Conservation (phyloP, 192 early-diverging fungal species). For the Backusella parvicylindrica region DNA sequence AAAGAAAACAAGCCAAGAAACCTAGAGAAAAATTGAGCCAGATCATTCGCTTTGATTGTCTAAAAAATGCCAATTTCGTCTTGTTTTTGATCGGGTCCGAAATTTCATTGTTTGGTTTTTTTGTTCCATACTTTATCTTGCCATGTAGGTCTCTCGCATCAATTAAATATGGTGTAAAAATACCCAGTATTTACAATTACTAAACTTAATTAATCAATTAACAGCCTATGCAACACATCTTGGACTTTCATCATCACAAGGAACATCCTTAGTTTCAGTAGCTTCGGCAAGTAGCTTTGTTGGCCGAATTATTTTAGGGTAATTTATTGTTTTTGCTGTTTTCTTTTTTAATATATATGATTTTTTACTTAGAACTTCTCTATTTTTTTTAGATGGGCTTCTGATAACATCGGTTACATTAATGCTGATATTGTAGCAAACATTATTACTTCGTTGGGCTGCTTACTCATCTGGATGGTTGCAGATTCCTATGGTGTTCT, state of each 20-base stretch:
- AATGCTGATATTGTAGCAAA: constrained; percentile 24
- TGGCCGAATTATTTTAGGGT: constrained; percentile 24
- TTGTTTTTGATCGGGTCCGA: constrained; percentile 21
- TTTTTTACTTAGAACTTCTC: background rate
- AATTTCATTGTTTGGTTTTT: constrained; percentile 17
- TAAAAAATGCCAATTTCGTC: constrained; percentile 15
- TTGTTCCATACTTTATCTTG: constrained; percentile 24
- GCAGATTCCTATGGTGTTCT: constrained; percentile 19
- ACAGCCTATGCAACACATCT: constrained; percentile 19
- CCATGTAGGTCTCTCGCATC: constrained; percentile 14
- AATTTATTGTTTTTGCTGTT: background rate
- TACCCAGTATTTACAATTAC: background rate
- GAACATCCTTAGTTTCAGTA: constrained; percentile 14
- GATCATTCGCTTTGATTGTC: constrained; percentile 8
- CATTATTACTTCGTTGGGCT: constrained; percentile 7
- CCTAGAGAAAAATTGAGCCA: constrained; percentile 8
- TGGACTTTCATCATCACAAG: constrained; percentile 22
- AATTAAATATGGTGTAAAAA: background rate
- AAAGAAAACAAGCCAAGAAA: background rate
- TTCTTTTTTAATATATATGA: background rate
- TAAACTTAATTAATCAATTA: background rate
- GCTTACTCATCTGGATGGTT: constrained; percentile 29
- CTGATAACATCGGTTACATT: constrained; percentile 26
- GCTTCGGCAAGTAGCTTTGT: constrained; percentile 17
- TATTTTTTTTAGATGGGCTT: background rate